Conservation (phyloP, 2,329 filamentous ascomycete genomes). For the Aspergillus oerlinghausenensis region DNA sequence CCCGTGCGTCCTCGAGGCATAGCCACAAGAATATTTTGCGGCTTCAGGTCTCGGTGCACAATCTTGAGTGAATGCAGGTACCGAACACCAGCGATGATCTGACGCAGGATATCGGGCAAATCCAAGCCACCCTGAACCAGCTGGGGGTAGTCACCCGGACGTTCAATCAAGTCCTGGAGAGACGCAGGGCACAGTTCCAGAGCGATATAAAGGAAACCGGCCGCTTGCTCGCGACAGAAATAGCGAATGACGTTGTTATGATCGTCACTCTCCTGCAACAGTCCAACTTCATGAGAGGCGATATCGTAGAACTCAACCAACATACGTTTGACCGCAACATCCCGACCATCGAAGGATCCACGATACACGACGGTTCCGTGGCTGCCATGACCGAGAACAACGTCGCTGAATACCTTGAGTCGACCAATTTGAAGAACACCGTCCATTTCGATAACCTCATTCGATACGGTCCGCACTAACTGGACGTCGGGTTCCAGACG, state of each 20-base stretch:
- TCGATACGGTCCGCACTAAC: constrained; percentile 51
- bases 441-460: constrained; percentile 54
- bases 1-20: constrained; percentile 49
- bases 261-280: constrained; percentile 89
- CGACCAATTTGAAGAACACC: constrained; percentile 59
- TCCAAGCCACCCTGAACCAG: constrained; percentile 66
- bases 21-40: constrained; percentile 89
- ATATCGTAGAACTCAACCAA: constrained; percentile 93
- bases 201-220: constrained; percentile 92
- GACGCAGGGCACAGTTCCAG: constrained; percentile 92
- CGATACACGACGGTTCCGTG: constrained; percentile 96
- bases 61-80: constrained; percentile 90
- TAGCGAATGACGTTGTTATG: constrained; percentile 97
- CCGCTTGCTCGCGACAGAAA: constrained; percentile 82
- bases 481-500: constrained; percentile 60
- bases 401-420: constrained; percentile 56
- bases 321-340: constrained; percentile 96
- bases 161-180: constrained; percentile 83
- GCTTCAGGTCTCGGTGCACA: constrained; percentile 94
- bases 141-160: constrained; percentile 60
- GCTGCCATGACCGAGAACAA: constrained; percentile 69
- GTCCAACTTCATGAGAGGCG: constrained; percentile 85
- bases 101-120: constrained; percentile 73
- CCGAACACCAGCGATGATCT: constrained; percentile 82
- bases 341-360: constrained; percentile 87